These are phyloP conservation scores for Saccharomyces hybrid DNA, from an alignment of 1,139 yeast species.

Conservation along the genomic window DNA sequence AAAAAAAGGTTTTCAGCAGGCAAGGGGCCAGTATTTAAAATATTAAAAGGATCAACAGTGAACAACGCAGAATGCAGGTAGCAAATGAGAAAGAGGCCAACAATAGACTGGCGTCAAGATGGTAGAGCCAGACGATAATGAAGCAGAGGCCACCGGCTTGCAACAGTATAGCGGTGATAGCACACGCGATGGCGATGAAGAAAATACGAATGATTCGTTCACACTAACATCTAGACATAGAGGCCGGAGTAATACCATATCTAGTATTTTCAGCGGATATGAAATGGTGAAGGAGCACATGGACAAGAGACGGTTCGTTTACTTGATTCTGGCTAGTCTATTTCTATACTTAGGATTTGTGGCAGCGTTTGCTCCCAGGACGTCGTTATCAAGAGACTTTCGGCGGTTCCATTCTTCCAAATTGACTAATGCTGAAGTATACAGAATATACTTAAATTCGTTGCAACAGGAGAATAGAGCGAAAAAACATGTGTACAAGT, in stretches of 20 bases:
- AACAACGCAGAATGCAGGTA: not conserved
- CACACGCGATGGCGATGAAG: not conserved
- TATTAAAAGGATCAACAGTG: not conserved
- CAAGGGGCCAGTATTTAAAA: not conserved
- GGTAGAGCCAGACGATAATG: not conserved
- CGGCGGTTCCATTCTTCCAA: conserved; percentile 62
- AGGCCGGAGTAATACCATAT: conserved; percentile 26
- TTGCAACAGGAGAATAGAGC: conserved; percentile 32
- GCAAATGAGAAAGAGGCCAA: not conserved
- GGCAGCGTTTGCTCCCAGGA: conserved; percentile 74
- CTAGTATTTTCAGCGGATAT: conserved; percentile 26
- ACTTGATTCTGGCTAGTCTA: conserved; percentile 29
- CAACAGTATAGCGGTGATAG: not conserved
- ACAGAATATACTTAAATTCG: conserved; percentile 40
- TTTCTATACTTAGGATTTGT: conserved; percentile 42
- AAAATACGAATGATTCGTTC: conserved; percentile 4
- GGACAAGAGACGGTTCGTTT: conserved; percentile 47
- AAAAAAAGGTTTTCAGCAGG: not conserved
- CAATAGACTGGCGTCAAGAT: not conserved
- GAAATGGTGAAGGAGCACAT: conserved; percentile 45
- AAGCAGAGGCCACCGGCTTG: not conserved
- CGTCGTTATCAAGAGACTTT: conserved; percentile 77
- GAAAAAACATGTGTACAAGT: conserved; percentile 33
- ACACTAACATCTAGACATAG: conserved; percentile 12
- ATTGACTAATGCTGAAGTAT: conserved; percentile 56